Conservation (phyloP, 2,329 filamentous ascomycete genomes). For the Pseudogymnoascus sp. region DNA sequence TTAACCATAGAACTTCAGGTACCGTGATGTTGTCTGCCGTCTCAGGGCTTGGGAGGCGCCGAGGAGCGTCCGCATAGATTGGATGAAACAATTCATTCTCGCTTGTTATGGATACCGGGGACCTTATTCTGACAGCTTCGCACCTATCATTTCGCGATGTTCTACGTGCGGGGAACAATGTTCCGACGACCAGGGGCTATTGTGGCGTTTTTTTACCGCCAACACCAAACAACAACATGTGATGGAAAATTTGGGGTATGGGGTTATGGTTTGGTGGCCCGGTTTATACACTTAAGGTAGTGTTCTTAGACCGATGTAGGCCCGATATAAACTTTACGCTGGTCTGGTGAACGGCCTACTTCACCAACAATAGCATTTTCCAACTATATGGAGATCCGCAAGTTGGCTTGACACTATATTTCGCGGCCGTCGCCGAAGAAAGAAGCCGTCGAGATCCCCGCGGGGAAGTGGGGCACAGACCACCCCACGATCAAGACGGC, state of each 20-base stretch:
- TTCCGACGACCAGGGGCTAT: neutral
- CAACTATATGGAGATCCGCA: neutral
- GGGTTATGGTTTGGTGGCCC: neutral
- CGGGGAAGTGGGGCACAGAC: neutral
- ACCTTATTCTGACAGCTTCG: neutral
- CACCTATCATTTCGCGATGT: neutral
- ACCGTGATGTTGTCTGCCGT: neutral
- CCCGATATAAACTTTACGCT: neutral
- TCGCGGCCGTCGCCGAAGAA: neutral
- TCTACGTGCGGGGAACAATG: neutral
- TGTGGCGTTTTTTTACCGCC: neutral
- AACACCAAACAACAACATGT: neutral
- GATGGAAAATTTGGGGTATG: neutral
- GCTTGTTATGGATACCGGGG: neutral
- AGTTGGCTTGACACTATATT: neutral
- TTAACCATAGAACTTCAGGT: neutral
- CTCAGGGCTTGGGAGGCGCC: neutral
- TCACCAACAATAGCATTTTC: neutral
- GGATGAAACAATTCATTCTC: neutral
- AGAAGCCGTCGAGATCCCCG: neutral
- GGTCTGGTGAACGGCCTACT: neutral
- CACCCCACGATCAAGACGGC: neutral
- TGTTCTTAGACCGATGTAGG: slow-evolving; percentile 2
- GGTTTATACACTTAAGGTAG: neutral
- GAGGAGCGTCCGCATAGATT: slow-evolving; percentile 4